Percentiles rank a stretch among this genome's conserved stretches.
phyloP scores from a whole-genome alignment of 192 early-diverging fungal species.

The Coemansia sp. region DNA sequence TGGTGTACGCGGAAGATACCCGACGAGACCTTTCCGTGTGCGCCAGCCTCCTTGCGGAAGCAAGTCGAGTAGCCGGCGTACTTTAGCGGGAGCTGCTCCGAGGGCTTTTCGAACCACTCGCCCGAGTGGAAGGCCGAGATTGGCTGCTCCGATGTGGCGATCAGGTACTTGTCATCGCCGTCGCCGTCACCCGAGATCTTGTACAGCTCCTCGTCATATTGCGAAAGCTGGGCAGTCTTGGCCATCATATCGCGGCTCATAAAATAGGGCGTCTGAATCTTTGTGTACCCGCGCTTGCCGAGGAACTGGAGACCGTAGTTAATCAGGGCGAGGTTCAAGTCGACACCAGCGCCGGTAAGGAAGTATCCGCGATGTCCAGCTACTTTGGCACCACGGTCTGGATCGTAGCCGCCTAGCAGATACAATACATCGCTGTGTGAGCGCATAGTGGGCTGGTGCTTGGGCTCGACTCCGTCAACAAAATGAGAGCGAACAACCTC shows the following conservation, averaged over 20 bases:
- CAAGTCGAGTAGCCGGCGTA: slow-evolving; percentile 98
- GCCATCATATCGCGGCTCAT: slow-evolving; percentile 98
- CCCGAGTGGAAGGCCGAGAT: slow-evolving; percentile 95
- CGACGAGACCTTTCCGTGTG: slow-evolving; percentile 75
- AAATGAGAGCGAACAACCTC: slow-evolving; percentile 66
- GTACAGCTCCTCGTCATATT: slow-evolving; percentile 99
- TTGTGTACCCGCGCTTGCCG: slow-evolving; percentile 77
- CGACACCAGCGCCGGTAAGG: slow-evolving; percentile 91
- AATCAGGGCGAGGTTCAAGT: slow-evolving; percentile 95
- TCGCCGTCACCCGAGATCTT: slow-evolving; percentile 81
- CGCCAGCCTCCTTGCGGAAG: slow-evolving; percentile 99
- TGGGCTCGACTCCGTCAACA: slow-evolving; percentile 59
- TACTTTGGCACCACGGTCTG: slow-evolving; percentile 88
- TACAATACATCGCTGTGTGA: slow-evolving; percentile 96
- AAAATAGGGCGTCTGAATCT: slow-evolving; percentile 97
- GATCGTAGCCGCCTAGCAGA: slow-evolving; percentile 87
- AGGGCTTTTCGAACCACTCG: slow-evolving; percentile 94
- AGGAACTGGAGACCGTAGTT: slow-evolving; percentile 96
- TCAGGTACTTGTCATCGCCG: slow-evolving; percentile 93
- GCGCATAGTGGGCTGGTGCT: slow-evolving; percentile 63
- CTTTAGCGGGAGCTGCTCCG: slow-evolving; percentile 88
- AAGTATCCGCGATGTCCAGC: slow-evolving; percentile 99
- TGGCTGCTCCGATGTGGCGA: slow-evolving; percentile 98
- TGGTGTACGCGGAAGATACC: slow-evolving; percentile 99
- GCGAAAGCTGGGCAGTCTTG: slow-evolving; percentile 95